Conservation (phyloP, 2,329 filamentous ascomycete species). For the Monosporascus sp. region DNA sequence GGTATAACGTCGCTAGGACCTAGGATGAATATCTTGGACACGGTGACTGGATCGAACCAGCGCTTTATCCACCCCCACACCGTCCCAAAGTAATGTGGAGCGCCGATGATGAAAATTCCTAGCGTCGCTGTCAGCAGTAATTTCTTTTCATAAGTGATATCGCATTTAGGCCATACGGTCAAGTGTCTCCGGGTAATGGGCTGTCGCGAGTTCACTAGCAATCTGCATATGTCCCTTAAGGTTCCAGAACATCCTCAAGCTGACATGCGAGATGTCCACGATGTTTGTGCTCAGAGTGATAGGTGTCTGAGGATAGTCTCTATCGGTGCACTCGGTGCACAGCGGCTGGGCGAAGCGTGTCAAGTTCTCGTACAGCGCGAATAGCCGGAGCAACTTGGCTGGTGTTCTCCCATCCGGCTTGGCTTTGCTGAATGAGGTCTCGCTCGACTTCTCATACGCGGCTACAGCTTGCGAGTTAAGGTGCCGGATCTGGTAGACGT, state of each 20-base stretch:
- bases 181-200: slow-evolving; percentile 91
- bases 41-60: slow-evolving; percentile 92
- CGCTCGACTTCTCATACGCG: slow-evolving; percentile 65
- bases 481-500: slow-evolving; percentile 80
- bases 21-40: slow-evolving; percentile 94
- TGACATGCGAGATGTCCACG: slow-evolving; percentile 84
- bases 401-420: slow-evolving; percentile 62
- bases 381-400: slow-evolving; percentile 75
- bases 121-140: background rate
- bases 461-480: slow-evolving; percentile 78
- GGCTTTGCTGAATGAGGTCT: slow-evolving; percentile 50
- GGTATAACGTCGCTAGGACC: slow-evolving; percentile 65
- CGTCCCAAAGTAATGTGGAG: slow-evolving; percentile 84
- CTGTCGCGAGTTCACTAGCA: slow-evolving; percentile 80
- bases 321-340: slow-evolving; percentile 68
- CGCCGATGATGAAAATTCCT: slow-evolving; percentile 69
- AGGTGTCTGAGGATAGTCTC: slow-evolving; percentile 71
- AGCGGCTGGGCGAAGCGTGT: slow-evolving; percentile 82
- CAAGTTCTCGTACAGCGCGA: slow-evolving; percentile 90
- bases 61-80: slow-evolving; percentile 94
- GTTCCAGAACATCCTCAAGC: slow-evolving; percentile 93
- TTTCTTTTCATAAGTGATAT: background rate
- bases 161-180: slow-evolving; percentile 55
- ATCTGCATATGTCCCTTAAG: slow-evolving; percentile 91
- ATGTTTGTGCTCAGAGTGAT: slow-evolving; percentile 93